Evolutionary conservation across 2,329 filamentous ascomycete genomes (phyloP).

Genomic region (Aspergillus spinulosporus): DNA sequence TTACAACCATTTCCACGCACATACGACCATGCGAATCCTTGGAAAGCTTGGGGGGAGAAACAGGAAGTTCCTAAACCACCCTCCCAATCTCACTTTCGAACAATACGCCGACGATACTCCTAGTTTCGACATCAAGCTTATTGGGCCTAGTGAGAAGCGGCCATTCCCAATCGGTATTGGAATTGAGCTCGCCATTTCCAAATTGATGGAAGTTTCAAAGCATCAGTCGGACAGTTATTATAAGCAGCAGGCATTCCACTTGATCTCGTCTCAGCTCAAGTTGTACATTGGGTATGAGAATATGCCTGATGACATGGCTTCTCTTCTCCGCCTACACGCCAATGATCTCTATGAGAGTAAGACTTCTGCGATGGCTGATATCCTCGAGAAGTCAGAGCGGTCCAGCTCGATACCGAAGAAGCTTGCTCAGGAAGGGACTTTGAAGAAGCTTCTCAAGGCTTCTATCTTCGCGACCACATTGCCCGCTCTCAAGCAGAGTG

Average conservation of each 20-base stretch:
- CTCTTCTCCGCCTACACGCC: conserved; percentile 81
- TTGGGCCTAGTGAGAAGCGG: conserved; percentile 84
- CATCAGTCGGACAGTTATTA: conserved; percentile 77
- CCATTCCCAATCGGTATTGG: conserved; percentile 85
- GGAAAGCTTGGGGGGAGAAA: conserved; percentile 96
- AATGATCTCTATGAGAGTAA: conserved; percentile 78
- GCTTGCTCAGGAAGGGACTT: conserved; percentile 73
- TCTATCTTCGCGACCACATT: conserved; percentile 82
- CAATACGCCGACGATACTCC: conserved; percentile 82
- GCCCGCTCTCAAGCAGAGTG: conserved; percentile 74
- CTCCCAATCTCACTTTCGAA: conserved; percentile 79
- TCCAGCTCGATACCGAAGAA: conserved; percentile 86
- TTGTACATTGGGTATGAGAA: conserved; percentile 83
- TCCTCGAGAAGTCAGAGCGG: conserved; percentile 73
- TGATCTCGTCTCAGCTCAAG: conserved; percentile 87
- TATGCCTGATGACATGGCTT: conserved; percentile 83
- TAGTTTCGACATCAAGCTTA: conserved; percentile 84
- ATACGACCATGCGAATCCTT: conserved; percentile 95
- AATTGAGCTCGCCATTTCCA: conserved; percentile 83
- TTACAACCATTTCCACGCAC: conserved; percentile 95
- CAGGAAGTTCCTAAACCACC: conserved; percentile 89
- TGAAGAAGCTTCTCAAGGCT: conserved; percentile 87
- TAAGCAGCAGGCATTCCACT: conserved; percentile 86
- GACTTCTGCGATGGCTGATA: conserved; percentile 65
- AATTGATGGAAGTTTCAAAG: conserved; percentile 68